Conservation (phyloP, 306 rosid species). For the Glycyrrhiza uralensis region DNA sequence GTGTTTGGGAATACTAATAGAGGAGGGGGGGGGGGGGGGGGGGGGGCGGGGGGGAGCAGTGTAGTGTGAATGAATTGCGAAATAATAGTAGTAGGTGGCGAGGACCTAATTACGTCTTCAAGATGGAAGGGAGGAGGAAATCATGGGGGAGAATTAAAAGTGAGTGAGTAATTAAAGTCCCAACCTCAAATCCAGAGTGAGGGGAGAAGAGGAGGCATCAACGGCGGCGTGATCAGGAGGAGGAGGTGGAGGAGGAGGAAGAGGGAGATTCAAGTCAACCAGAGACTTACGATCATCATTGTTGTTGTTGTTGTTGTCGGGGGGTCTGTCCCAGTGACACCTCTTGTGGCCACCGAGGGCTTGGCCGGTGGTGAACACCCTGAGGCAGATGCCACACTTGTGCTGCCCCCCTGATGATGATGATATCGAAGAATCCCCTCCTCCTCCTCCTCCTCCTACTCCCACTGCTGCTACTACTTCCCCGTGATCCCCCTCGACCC, state of each 20-base stretch:
- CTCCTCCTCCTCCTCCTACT: not conserved
- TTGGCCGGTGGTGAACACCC: slow-evolving; percentile 61
- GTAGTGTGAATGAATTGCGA: no score
- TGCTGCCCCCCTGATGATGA: slow-evolving; percentile 20
- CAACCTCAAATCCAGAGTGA: slow-evolving; percentile 74
- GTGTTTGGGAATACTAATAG: no score
- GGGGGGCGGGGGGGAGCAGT: no score
- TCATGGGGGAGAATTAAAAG: no score
- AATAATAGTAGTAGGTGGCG: no score
- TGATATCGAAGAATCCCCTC: not conserved
- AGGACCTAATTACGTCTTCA: no score
- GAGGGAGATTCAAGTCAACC: slow-evolving; percentile 48
- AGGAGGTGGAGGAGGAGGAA: slow-evolving; percentile 32
- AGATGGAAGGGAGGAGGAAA: no score
- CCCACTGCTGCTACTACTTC: no score
- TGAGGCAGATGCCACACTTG: slow-evolving; percentile 47
- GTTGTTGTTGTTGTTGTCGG: no score
- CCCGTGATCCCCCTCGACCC: no score
- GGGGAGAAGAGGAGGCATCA: slow-evolving; percentile 22
- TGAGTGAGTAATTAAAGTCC: slow-evolving; percentile 47
- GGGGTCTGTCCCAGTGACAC: slow-evolving; percentile 80
- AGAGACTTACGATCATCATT: no score
- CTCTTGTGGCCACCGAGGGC: slow-evolving; percentile 70
- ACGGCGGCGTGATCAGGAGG: not conserved
- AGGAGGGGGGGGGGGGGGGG: no score